Evolutionary conservation across 768 basidiomycete genomes (phyloP), one percentile per base, ranked within the genome.

Genomic region (Pholiota microspora): DNA sequence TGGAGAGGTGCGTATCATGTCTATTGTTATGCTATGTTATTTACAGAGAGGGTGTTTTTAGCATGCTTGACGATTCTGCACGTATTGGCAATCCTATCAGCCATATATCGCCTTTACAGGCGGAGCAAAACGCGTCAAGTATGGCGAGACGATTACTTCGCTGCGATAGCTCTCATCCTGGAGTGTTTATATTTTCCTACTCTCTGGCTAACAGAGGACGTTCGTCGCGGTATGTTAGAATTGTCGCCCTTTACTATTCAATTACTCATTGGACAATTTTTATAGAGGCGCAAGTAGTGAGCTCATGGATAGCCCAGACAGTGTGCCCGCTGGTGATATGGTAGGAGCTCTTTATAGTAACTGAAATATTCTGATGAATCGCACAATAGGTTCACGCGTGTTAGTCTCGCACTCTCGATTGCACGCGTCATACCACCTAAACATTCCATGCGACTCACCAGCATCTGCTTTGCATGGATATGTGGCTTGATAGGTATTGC

Each of bases 81-180:
- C 35, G n/a, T 15, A 6, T 32, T 54, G 10, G 64, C 59, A 16
- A 57, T 65, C 29, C 15, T 49, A 4, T 53, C 59, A 2, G 57
- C 62, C 2, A 28, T 58, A 8, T 65, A 58, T 48, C 59, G 64
- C 9, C 45, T 59, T 9, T 47, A 54, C 38, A 53, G 61, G 18
- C 59, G 64, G 16, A 59, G 31, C 32, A 56, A 53, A 29, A 62
- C 53, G n/a, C 44, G 51, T 1, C 57, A 60, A 13, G 27, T 63
- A 10, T 63, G 62, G 64, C 55, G 49, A 27, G 62, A 65, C 18
- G 62, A 65, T 27, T 55, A 59, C 32, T 58, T 59, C 28, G 62
- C 60, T 1, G 45, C 55, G 24, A 25, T 53, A 2, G 53, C 56
- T 13, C 45, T 64, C 8, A 6, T 54, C n/a, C 49, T 57, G 15